These are phyloP conservation scores for Ophiostoma pallidulum DNA, from an alignment of 2,329 filamentous ascomycete genomes.

Conservation along the genomic window DNA sequence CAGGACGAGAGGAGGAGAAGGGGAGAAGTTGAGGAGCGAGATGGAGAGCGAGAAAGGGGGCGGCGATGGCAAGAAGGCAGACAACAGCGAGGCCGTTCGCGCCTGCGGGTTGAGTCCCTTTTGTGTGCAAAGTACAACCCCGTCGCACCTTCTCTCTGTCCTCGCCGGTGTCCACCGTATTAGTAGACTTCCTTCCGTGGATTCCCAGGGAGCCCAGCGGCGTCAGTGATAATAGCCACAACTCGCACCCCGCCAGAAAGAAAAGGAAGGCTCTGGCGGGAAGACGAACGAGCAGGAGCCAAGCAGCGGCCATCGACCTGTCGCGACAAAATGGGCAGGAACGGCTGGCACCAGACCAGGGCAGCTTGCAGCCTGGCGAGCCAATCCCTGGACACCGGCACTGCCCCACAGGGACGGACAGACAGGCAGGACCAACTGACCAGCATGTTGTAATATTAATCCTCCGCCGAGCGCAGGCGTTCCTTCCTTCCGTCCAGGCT, in stretches of 20 bases:
- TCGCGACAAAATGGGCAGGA: constrained; percentile 7
- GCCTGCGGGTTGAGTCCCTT: too few species aligned
- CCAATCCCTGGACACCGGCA: background rate
- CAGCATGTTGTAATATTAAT: too few species aligned
- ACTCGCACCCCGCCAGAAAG: background rate
- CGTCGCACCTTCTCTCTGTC: too few species aligned
- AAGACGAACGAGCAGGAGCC: background rate
- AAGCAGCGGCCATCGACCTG: background rate
- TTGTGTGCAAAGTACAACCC: too few species aligned
- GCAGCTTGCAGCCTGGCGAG: background rate
- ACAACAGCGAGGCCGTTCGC: background rate
- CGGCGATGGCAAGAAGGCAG: background rate
- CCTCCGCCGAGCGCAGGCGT: background rate
- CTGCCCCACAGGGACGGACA: constrained; percentile 11
- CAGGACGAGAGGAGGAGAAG: background rate
- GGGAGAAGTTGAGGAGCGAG: too few species aligned
- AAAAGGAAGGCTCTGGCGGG: constrained; percentile 4
- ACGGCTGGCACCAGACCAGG: constrained; percentile 4
- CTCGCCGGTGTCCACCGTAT: too few species aligned
- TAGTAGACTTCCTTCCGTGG: too few species aligned
- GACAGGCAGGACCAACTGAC: too few species aligned
- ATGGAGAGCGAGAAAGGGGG: too few species aligned
- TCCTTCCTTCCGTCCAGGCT: background rate
- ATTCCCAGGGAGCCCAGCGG: too few species aligned
- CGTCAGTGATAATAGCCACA: background rate